Conservation (phyloP, 2,329 filamentous ascomycete genomes). For the Cercospora zeae-maydis region DNA sequence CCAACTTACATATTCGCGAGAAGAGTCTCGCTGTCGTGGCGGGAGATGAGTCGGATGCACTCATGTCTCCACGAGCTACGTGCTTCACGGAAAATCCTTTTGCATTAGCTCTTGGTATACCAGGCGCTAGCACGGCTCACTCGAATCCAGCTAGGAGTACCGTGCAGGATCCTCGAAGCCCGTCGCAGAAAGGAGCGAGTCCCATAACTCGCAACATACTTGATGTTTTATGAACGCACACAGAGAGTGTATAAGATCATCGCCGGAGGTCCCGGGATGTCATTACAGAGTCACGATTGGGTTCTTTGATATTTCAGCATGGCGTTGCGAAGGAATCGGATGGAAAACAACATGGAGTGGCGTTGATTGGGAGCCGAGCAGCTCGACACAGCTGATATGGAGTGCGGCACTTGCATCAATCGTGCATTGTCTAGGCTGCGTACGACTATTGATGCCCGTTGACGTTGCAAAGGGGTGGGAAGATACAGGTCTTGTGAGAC, state of each 20-base stretch:
- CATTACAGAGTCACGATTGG: neutral
- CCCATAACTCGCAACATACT: slow-evolving; percentile 76
- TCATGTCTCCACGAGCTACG: slow-evolving; percentile 69
- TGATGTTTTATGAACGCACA: slow-evolving; percentile 60
- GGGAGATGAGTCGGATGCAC: slow-evolving; percentile 42
- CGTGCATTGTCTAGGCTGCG: slow-evolving; percentile 5
- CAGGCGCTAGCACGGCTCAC: slow-evolving; percentile 41
- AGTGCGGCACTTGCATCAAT: neutral
- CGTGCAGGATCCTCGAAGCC: slow-evolving; percentile 65
- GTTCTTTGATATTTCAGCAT: neutral
- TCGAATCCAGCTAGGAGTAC: slow-evolving; percentile 51
- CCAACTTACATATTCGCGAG: slow-evolving; percentile 23
- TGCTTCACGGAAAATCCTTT: slow-evolving; percentile 69
- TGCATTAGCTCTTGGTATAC: slow-evolving; percentile 39
- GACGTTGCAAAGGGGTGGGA: neutral
- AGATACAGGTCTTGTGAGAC: slow-evolving; percentile 3
- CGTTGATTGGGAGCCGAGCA: neutral
- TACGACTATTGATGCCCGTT: slow-evolving; percentile 11
- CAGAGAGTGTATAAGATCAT: slow-evolving; percentile 15
- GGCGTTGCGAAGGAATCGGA: slow-evolving; percentile 2
- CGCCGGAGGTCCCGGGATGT: slow-evolving; percentile 16
- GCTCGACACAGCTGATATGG: neutral
- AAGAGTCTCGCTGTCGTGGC: neutral
- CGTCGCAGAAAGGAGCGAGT: slow-evolving; percentile 68
- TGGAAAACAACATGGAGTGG: slow-evolving; percentile 1